These are phyloP conservation scores for Berberis thunbergii DNA, from an alignment of 164 flowering plant species.

Conservation along the genomic window DNA sequence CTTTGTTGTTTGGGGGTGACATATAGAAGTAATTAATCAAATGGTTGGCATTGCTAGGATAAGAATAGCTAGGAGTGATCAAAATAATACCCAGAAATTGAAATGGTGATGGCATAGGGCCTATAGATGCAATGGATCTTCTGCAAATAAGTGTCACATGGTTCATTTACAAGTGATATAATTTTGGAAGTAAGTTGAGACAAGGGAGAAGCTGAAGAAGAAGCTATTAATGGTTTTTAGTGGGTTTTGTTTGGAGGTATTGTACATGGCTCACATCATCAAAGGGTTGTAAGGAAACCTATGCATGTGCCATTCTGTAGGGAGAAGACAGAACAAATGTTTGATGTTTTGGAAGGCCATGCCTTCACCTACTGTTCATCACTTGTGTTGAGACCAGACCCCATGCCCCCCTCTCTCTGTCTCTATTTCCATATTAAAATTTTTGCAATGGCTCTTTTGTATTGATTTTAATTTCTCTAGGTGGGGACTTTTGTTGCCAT, in stretches of 20 bases:
- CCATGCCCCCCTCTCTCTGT: neutral
- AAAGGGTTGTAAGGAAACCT: conserved; percentile 1
- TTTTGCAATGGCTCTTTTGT: too few species aligned
- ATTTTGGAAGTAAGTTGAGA: neutral
- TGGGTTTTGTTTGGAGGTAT: conserved; percentile 1
- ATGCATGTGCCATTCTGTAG: conserved; percentile 10
- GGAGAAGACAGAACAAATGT: conserved; percentile 6
- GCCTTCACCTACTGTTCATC: conserved; percentile 5
- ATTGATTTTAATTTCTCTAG: too few species aligned
- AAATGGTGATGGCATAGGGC: neutral
- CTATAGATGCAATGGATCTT: neutral
- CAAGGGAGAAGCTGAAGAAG: neutral
- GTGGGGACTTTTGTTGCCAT: too few species aligned
- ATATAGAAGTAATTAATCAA: too few species aligned
- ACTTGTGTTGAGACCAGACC: conserved; percentile 6
- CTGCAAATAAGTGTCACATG: neutral
- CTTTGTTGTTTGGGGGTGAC: too few species aligned
- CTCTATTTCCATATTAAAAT: neutral
- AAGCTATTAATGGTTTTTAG: conserved; percentile 2
- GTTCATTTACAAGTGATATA: neutral
- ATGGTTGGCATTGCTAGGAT: too few species aligned
- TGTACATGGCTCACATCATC: conserved; percentile 15
- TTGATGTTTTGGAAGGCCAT: conserved; percentile 5
- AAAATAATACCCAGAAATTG: neutral
- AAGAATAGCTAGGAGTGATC: neutral